Evolutionary conservation across 2,329 filamentous ascomycete genomes (phyloP).

Genomic region (Tolypocladium sp.): DNA sequence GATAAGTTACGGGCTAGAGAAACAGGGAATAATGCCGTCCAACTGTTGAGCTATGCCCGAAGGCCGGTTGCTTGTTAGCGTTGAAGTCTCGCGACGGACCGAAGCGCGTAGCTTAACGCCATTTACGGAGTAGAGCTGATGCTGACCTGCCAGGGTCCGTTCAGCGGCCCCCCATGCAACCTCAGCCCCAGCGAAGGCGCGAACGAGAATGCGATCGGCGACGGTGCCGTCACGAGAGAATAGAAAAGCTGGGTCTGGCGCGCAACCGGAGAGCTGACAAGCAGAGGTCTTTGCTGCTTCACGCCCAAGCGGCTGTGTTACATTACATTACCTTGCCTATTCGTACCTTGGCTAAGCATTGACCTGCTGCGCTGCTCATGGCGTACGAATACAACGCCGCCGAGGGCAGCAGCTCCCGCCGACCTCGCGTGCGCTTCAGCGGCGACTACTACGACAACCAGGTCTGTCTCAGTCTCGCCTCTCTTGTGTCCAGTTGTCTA

Average conservation of each 20-base stretch:
- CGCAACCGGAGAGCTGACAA: background rate
- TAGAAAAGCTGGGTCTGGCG: too few relatives aligned
- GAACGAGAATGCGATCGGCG: background rate
- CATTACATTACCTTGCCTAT: too few relatives aligned
- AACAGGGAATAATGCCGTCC: background rate
- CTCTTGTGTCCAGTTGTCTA: background rate
- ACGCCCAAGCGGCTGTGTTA: background rate
- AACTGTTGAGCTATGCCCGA: background rate
- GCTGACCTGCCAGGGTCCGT: background rate
- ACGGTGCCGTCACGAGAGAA: too few relatives aligned
- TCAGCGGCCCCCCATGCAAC: background rate
- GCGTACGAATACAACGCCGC: background rate
- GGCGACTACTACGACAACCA: background rate
- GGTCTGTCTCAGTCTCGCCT: background rate
- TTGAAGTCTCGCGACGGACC: background rate
- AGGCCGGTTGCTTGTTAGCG: background rate
- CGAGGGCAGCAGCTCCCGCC: background rate
- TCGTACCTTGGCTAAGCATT: background rate
- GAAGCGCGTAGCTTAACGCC: background rate
- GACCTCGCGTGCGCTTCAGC: background rate
- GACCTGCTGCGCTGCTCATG: background rate
- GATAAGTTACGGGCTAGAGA: background rate
- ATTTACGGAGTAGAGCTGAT: background rate
- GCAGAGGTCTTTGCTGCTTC: background rate
- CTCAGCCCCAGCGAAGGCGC: background rate